A percentile compares a stretch with the other conserved stretches of the same genome.
Conservation (phyloP, 306 rosid genomes). For the Trifolium fragiferum region DNA sequence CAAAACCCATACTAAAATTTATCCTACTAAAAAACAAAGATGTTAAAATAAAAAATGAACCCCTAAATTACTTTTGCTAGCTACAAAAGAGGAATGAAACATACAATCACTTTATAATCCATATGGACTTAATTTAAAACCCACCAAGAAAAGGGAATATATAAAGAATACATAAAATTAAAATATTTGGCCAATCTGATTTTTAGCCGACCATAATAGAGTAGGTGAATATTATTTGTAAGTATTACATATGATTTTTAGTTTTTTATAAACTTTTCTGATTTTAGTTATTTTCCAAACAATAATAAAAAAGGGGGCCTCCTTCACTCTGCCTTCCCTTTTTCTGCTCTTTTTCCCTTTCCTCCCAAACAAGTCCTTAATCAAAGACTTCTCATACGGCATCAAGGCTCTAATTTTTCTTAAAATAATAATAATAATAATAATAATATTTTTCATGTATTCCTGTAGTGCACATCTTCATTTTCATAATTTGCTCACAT, state of each 20-base stretch:
- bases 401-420: conserved; percentile 24
- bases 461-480: not conserved
- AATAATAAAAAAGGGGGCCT: conserved; percentile 43
- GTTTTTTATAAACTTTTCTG: too few relatives aligned
- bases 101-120: not conserved
- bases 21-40: too few relatives aligned
- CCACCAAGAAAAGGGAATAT: too few relatives aligned
- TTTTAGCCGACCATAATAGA: too few relatives aligned
- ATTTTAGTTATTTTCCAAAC: not conserved
- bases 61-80: too few relatives aligned
- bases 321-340: conserved; percentile 25
- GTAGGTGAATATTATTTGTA: too few relatives aligned
- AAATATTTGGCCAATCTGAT: too few relatives aligned
- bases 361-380: conserved; percentile 47
- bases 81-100: too few relatives aligned
- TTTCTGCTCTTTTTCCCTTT: conserved; percentile 44
- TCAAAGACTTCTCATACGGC: conserved; percentile 30
- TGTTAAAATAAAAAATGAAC: too few relatives aligned
- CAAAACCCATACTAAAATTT: too few relatives aligned
- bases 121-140: not conserved
- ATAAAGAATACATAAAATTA: too few relatives aligned
- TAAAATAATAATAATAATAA: not conserved
- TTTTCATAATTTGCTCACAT: conserved; percentile 43
- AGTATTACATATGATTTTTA: too few relatives aligned
- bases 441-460: not conserved